Evolutionary conservation across 257 asterid species (phyloP).

Genomic region (Solanum phureja): DNA sequence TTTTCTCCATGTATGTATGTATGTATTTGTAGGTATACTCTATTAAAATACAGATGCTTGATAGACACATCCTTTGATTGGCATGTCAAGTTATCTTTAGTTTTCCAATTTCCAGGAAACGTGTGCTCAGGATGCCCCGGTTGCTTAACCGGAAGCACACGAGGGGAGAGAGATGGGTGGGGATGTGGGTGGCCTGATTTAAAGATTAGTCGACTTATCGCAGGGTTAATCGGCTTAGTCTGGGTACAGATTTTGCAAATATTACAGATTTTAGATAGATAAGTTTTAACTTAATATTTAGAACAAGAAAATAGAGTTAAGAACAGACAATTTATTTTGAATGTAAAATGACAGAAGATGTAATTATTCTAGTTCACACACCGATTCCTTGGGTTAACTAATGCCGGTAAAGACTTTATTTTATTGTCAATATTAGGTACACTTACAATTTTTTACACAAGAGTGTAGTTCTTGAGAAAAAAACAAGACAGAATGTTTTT

Average conservation of each 20-base stretch:
- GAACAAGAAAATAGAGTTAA: not conserved
- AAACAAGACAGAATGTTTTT: not conserved
- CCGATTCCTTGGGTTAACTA: not conserved
- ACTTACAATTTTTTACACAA: not conserved
- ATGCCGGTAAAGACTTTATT: not conserved
- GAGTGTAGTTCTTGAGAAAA: not conserved
- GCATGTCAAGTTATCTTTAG: not conserved
- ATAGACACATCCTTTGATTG: not conserved
- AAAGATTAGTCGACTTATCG: not conserved
- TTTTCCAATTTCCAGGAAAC: not conserved
- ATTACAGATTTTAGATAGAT: not conserved
- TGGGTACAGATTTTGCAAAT: not conserved
- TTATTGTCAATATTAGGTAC: not conserved
- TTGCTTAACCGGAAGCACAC: not conserved
- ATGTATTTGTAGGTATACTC: not conserved
- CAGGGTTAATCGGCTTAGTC: not conserved
- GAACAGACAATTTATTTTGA: not conserved
- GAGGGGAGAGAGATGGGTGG: not conserved
- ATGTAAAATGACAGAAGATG: not conserved
- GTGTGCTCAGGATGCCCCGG: not conserved
- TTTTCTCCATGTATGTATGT: not conserved
- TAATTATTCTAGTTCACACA: not conserved
- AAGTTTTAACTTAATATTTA: not conserved
- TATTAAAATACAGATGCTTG: not conserved
- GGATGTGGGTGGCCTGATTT: not conserved